Conservation (phyloP, 805 yeast genomes). For the Starmerella vitae region DNA sequence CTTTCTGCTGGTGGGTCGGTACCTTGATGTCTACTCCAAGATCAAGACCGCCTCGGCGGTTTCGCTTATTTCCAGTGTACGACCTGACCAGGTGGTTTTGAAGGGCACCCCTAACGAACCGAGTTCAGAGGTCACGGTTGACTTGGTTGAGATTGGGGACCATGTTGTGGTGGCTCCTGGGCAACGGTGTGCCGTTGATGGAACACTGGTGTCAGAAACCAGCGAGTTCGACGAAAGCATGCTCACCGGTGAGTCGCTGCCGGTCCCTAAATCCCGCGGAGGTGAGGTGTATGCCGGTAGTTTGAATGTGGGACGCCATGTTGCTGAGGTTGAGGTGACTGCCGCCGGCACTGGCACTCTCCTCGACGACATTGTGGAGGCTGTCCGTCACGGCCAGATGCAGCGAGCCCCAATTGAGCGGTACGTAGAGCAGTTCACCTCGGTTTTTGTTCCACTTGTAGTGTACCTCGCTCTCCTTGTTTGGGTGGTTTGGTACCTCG, state of each 20-base stretch:
- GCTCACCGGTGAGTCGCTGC: slow-evolving; percentile 69
- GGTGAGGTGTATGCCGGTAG: slow-evolving; percentile 66
- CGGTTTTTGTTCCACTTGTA: slow-evolving; percentile 61
- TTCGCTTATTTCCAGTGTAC: slow-evolving; percentile 38
- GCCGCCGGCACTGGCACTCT: slow-evolving; percentile 52
- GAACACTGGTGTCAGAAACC: slow-evolving; percentile 37
- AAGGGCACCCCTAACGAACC: not conserved
- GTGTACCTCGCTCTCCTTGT: slow-evolving; percentile 45
- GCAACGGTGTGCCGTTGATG: slow-evolving; percentile 58
- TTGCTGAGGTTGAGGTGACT: slow-evolving; percentile 42
- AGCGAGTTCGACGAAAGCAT: slow-evolving; percentile 77
- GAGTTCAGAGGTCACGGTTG: slow-evolving; percentile 19
- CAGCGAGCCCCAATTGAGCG: slow-evolving; percentile 62
- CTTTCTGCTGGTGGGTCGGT: slow-evolving; percentile 56
- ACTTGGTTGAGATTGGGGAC: slow-evolving; percentile 74
- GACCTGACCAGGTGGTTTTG: slow-evolving; percentile 33
- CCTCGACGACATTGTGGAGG: slow-evolving; percentile 52
- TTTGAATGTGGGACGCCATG: slow-evolving; percentile 43
- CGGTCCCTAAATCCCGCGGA: slow-evolving; percentile 44
- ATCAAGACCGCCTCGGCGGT: slow-evolving; percentile 55
- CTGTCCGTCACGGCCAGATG: slow-evolving; percentile 62
- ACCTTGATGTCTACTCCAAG: slow-evolving; percentile 54
- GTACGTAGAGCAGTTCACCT: slow-evolving; percentile 53
- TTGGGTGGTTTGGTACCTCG: slow-evolving; percentile 55
- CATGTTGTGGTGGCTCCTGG: slow-evolving; percentile 36